Percentiles rank a stretch among this genome's conserved stretches.
Evolutionary conservation across 148 eudicot species (phyloP).

Genomic region (Diospyros kaki): DNA sequence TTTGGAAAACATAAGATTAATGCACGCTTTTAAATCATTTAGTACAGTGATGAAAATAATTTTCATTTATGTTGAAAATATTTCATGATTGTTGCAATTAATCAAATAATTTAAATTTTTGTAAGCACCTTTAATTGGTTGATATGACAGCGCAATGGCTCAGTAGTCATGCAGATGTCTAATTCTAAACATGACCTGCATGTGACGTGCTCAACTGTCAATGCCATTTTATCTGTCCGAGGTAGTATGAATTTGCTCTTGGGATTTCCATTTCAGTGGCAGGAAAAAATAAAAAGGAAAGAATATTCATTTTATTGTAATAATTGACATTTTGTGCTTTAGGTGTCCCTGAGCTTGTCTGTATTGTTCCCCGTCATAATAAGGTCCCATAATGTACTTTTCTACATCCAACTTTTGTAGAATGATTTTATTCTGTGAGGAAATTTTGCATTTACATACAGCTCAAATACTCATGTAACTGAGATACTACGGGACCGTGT

Average conservation of each 20-base stretch:
- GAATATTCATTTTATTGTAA: not conserved
- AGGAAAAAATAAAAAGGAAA: no score
- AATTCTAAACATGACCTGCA: no score
- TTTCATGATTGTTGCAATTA: not conserved
- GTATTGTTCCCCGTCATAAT: not conserved
- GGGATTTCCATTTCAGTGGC: not conserved
- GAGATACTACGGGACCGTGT: slow-evolving; percentile 41
- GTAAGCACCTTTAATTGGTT: not conserved
- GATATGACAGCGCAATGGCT: not conserved
- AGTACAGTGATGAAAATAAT: not conserved
- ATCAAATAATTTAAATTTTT: not conserved
- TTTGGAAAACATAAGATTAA: not conserved
- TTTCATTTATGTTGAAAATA: not conserved
- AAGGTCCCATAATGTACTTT: not conserved
- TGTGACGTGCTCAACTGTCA: no score
- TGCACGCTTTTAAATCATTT: not conserved
- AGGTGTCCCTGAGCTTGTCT: not conserved
- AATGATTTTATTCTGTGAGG: slow-evolving; percentile 13
- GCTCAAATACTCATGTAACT: slow-evolving; percentile 44
- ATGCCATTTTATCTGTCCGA: no score
- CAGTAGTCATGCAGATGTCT: no score
- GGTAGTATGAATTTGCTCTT: not conserved
- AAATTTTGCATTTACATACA: slow-evolving; percentile 41
- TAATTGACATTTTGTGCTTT: not conserved
- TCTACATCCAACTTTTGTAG: not conserved